Base-by-base conservation (phyloP, 1,139 yeast genomes). In the Yamadazyma sp. region DNA sequence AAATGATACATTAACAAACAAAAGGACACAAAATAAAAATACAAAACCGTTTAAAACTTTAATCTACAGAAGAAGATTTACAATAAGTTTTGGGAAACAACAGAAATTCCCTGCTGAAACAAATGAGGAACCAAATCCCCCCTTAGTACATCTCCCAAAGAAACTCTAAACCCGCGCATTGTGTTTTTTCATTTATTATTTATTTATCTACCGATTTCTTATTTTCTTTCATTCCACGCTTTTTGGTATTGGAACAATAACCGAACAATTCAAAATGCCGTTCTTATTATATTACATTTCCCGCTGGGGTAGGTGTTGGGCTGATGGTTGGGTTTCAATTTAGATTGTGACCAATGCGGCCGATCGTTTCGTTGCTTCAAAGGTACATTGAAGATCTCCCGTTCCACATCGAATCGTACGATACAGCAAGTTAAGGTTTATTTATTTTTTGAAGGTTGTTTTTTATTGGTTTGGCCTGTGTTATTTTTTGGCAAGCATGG, bases 1-100 rank as follows among this genome's bases (percentile, higher is more conserved):
- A 14, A 34, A 17, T 34, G 37, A 27, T 34, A 34, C 37, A 28
- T 34, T 12, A n/a, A 25, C 17, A 20, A 31, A 16, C 14, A 34
- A 17, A 16, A 5, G n/a, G n/a, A n/a, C n/a, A n/a, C 31, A n/a
- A 20, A 26, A 14, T 33, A 17, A 33, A 33, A 18, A 34, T 11
- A 33, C 23, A 33, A 28, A 34, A 34, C 36, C 36, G 36, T 33
- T 33, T 33, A 33, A 28, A 34, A 27, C 17, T 27, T 20, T 34
- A 18, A 30, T 9, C 24, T 30, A 30, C 24, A 4, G 12, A 20
- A n/a, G n/a, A 17, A 30, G 24, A 30, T 28, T 28, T 5, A 28
- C 31, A 28, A 5, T 28, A 28, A 6, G 5, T 5, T 14, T 11
- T 17, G 9, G 15, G 6, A 26, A 4, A 10, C 4, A 26, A 12